These are phyloP conservation scores for Austroboletus novae-zelandiae DNA, from an alignment of 1,284 basidiomycete species.

Conservation along the genomic window DNA sequence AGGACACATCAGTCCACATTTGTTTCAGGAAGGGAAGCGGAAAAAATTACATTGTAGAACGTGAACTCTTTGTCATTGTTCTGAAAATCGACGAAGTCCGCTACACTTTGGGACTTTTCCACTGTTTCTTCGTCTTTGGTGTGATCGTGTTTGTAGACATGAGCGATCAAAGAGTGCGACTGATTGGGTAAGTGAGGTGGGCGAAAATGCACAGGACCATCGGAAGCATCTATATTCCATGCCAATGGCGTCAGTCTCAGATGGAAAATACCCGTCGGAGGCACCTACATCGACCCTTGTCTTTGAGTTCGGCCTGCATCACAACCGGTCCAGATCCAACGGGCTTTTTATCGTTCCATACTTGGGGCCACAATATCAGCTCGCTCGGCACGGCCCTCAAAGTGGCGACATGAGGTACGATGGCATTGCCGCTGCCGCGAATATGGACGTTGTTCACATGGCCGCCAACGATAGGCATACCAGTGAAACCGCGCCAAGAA, in stretches of 20 bases:
- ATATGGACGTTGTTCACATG: conserved; percentile 12
- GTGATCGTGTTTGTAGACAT: conserved; percentile 1
- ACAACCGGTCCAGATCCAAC: conserved; percentile 1
- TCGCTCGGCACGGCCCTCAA: conserved; percentile 12
- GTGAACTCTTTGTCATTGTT: conserved; percentile 1
- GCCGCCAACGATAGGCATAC: conserved; percentile 12
- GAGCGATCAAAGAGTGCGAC: conserved; percentile 11
- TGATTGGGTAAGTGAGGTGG: conserved; percentile 3
- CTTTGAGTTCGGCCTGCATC: neutral
- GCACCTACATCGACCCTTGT: conserved; percentile 4
- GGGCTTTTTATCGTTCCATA: conserved; percentile 1
- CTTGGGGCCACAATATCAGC: conserved; percentile 13
- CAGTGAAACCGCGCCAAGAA: conserved; percentile 10
- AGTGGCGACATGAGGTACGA: conserved; percentile 2
- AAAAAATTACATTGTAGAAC: conserved; percentile 9
- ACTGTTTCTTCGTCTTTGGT: neutral
- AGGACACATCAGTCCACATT: neutral
- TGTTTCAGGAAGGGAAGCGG: neutral
- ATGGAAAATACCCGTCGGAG: neutral
- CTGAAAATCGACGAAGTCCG: conserved; percentile 6
- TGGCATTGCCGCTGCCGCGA: conserved; percentile 5
- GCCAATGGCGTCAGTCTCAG: too few relatives aligned
- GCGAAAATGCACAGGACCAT: conserved; percentile 6
- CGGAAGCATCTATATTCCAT: conserved; percentile 2
- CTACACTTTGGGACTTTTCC: neutral